Evolutionary conservation across 768 basidiomycete genomes (phyloP), one percentile per base, ranked within the genome.

Genomic region (Podaxis mareebaensis): DNA sequence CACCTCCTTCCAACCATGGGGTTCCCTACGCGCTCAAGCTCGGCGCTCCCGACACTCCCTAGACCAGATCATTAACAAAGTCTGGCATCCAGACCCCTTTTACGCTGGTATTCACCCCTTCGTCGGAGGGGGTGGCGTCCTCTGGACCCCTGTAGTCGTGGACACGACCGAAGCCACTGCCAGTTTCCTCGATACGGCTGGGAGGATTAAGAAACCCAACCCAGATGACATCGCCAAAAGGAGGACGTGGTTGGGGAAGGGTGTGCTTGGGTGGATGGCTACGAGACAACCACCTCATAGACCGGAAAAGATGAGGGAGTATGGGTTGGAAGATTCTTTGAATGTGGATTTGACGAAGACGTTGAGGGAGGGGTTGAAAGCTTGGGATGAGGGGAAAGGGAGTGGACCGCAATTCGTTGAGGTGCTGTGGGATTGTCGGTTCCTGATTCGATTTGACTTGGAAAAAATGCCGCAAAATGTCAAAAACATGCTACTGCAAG

Each of bases 1-100:
- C 68, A 76, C 87, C 46, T 93, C 92, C 0, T 87, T 85, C 51
- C 77, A 83, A 42, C 88, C 91, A 2, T 95, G 93, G 93, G 93
- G 93, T 4, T 85, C 85, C 53, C 68, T 81, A 17, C 81, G 78
- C 7, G 84, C 92, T 1, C 87, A 92, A 66, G 85, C 80, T 2
- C 74, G 81, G 63, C 81, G 92, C 38, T 80, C 84, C 8, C 72
- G 69, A 44, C 65, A 61, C 5, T 82, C 80, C 55, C 71, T 90
- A 30, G 65, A 75, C 1, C 78, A 78, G 40, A 84, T 93, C 61
- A 70, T 83, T 20, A 54, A 72, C 12, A 75, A 74, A 5, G 65
- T 93, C 5, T 90, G 85, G 83, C 54, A 69, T 3, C 69, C 71
- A 8, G 59, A 78, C 20, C 73, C 75, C 3, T 72, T 71, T 15